phyloP scores from a whole-genome alignment of 208 protist genomes.

The Acanthamoeba lugdunensis region DNA sequence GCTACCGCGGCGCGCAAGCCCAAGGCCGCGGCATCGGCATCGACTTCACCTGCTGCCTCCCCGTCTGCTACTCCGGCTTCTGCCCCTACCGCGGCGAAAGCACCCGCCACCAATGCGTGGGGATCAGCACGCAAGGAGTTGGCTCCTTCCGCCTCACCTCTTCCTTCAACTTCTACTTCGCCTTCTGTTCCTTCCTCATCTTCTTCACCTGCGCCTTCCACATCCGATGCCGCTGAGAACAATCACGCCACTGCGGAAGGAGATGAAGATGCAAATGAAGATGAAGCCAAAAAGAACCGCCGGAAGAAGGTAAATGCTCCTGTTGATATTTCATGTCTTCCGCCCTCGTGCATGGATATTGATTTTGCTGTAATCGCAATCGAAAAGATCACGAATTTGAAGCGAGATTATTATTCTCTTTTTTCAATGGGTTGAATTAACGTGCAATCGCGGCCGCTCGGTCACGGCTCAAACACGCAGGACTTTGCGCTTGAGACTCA shows the following conservation, averaged over 20 bases:
- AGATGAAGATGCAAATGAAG: background rate
- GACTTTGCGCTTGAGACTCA: constrained; percentile 11
- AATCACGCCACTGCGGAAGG: background rate
- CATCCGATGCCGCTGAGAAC: background rate
- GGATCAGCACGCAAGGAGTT: background rate
- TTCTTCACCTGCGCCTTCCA: background rate
- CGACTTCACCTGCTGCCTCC: background rate
- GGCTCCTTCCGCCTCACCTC: background rate
- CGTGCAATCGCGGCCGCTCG: no score
- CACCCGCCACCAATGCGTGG: background rate
- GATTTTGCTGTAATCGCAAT: background rate
- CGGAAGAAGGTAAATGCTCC: background rate
- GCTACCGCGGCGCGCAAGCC: background rate
- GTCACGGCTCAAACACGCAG: background rate
- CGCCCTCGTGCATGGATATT: background rate
- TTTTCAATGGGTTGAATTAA: no score
- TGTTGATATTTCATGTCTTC: background rate
- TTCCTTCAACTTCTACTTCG: background rate
- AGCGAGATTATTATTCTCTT: background rate
- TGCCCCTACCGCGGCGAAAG: background rate
- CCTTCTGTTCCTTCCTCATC: constrained; percentile 10
- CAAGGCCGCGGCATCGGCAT: background rate
- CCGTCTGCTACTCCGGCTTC: background rate
- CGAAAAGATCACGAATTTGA: background rate
- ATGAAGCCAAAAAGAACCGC: background rate